Conservation (phyloP, 2,329 filamentous ascomycete genomes). For the Colletotrichum australisinense region DNA sequence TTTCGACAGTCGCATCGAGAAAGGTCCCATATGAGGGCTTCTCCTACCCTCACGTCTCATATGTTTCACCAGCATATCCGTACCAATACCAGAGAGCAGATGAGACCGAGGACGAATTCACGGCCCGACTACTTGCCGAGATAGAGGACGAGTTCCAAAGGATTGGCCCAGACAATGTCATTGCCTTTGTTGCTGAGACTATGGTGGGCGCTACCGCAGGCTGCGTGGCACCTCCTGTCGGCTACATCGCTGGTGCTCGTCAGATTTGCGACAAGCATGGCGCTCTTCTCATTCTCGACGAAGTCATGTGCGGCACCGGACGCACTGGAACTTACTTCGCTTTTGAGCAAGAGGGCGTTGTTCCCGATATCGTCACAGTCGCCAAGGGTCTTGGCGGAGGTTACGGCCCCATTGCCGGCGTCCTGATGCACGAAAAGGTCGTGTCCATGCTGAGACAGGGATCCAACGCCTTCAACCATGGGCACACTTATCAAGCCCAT, state of each 20-base stretch:
- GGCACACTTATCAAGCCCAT: slow-evolving; percentile 43
- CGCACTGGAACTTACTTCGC: slow-evolving; percentile 71
- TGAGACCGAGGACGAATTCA: slow-evolving; percentile 54
- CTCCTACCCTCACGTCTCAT: slow-evolving; percentile 39
- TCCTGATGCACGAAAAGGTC: slow-evolving; percentile 63
- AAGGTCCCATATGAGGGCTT: slow-evolving; percentile 43
- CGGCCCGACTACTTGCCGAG: slow-evolving; percentile 52
- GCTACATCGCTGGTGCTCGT: slow-evolving; percentile 66
- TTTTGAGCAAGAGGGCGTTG: slow-evolving; percentile 65
- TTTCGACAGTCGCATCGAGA: slow-evolving; percentile 45
- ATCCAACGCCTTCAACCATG: slow-evolving; percentile 47
- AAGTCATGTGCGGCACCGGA: slow-evolving; percentile 78
- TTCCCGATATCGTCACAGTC: slow-evolving; percentile 68
- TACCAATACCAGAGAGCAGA: slow-evolving; percentile 47
- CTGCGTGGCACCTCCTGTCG: slow-evolving; percentile 60
- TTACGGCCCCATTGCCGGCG: slow-evolving; percentile 65
- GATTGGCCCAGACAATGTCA: slow-evolving; percentile 57
- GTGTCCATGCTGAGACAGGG: slow-evolving; percentile 59
- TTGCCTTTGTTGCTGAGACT: slow-evolving; percentile 62
- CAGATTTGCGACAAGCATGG: slow-evolving; percentile 66
- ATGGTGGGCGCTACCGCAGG: slow-evolving; percentile 62
- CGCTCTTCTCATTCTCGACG: slow-evolving; percentile 66
- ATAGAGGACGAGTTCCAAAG: slow-evolving; percentile 59
- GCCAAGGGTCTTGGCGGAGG: slow-evolving; percentile 71
- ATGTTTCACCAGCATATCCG: slow-evolving; percentile 57